These are phyloP conservation scores for Chionographis japonica DNA, from an alignment of 106 monocot genomes.

Conservation along the genomic window DNA sequence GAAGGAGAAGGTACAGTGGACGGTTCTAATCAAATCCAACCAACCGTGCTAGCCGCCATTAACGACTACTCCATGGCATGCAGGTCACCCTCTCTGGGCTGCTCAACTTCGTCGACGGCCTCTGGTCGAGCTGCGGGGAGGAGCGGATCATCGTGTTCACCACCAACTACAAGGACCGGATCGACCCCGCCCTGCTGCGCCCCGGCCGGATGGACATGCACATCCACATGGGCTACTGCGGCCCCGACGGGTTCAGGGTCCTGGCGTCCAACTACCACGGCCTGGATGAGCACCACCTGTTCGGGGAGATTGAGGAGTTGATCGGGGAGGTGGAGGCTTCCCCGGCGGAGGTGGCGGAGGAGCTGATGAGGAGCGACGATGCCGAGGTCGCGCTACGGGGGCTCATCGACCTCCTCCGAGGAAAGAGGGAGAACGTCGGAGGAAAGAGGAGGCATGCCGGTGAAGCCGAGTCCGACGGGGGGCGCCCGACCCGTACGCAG, in stretches of 20 bases:
- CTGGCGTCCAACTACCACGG: conserved; percentile 9
- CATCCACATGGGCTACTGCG: conserved; percentile 16
- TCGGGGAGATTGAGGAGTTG: conserved; percentile 3
- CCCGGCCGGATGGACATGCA: conserved; percentile 36
- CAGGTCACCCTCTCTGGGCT: conserved; percentile 23
- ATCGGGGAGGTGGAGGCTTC: neutral
- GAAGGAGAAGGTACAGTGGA: neutral
- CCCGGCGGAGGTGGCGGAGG: conserved; percentile 10
- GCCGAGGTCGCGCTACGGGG: neutral
- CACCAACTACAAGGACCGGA: conserved; percentile 42
- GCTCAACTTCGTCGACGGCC: conserved; percentile 42
- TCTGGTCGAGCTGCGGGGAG: conserved; percentile 41
- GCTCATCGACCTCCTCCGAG: neutral
- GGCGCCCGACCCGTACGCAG: no score
- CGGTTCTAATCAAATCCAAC: no score
- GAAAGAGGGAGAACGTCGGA: neutral
- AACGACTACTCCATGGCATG: no score
- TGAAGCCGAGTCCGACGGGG: no score
- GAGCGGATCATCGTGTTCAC: conserved; percentile 49
- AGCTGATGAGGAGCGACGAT: conserved; percentile 12
- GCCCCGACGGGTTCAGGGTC: neutral
- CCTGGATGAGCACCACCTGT: conserved; percentile 3
- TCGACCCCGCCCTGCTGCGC: conserved; percentile 28
- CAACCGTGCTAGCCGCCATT: no score
- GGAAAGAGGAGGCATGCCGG: no score